Evolutionary conservation across 1,284 basidiomycete species (phyloP), one percentile per base, ranked within the genome.

Genomic region (Wolfiporia cocos): DNA sequence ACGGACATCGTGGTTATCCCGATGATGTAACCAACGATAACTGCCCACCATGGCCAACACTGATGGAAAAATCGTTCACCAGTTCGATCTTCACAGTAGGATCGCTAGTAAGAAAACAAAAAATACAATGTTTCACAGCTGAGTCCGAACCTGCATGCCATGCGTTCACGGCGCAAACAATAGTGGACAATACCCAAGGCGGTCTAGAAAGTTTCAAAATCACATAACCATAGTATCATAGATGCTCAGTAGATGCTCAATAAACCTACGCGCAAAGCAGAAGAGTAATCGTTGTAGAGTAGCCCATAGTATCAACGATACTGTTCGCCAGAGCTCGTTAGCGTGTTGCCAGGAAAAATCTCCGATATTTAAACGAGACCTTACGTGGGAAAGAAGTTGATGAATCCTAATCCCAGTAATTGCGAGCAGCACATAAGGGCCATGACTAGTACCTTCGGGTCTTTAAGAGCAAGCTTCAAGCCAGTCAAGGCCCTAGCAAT

Each of bases 361-460:
- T n/a, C n/a, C n/a, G n/a, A n/a, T n/a, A n/a, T n/a, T n/a, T n/a
- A 28, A 28, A 14, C 11, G 4, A 37, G 45, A 20, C 62, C 71
- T 41, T 50, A 80, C 76, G 81, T 83, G 12, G 79, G 80, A 65
- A 86, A 88, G 68, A 84, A 88, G 49, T 81, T 77, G 41, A 82
- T 76, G 57, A 84, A 87, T 34, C 79, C 81, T 20, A 85, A 62
- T 0, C 83, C 82, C 11, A 87, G 55, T 6, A 77, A 56, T 47
- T 76, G 73, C 0, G 70, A 56, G 23, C 68, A 71, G 3, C 60
- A 59, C 68, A 79, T 73, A 11, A 83, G 30, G 34, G 77, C 66
- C 49, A 88, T 79, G 18, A 86, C 57, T 18, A 59, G 63, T 1
- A 84, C 76, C 55, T 82, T 79, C 17, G 70, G 67, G 52, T 88